Base-by-base conservation (phyloP, 192 early-diverging fungal species). In the Rhizoclosmatium sp. region DNA sequence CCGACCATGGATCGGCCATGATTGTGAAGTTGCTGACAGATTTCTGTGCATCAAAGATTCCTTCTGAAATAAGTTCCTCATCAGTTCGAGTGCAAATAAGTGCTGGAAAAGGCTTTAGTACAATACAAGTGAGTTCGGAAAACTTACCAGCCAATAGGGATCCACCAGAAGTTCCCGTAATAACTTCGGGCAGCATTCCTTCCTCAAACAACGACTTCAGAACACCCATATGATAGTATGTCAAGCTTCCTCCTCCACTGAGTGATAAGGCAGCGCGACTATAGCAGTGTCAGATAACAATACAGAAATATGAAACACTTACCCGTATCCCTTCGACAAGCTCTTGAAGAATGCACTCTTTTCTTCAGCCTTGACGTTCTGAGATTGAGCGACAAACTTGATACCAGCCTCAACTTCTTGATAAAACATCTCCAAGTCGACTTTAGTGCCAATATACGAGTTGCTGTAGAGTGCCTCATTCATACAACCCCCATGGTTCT, bases 141-240 rank as follows among this genome's bases (percentile, higher is more conserved):
- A 42, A 42, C 48, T 21, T 19, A 75, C 73, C 73, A 44, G 78
- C 86, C 41, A 86, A 75, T 81, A 86, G 56, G 31, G 78, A 69
- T 4, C 88, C 88, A 39, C 93, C 92, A 67, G 87, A 89, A 4
- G 94, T 94, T 12, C 94, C 94, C 4, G 93, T 94, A 65, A 96
- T 90, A 23, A 96, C 92, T 0, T 87, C 82, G 3, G 94, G 94
- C 41, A 96, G 80, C 23, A 93, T 59, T 16, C 85, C 81, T 40
- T 90, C 82, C 49, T 94, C 90, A 68, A 93, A 89, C 61, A 96
- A 78, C 0, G 94, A 90, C 47, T 91, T 89, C 10, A 92, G 83
- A 9, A 95, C 92, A 10, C 94, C 94, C 21, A 93, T 69, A 66
- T 85, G 92, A 75, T 85, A 84, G 49, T 82, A 87, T 12, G 73